A percentile compares a stretch with the other conserved stretches of the same genome.
phyloP scores from a whole-genome alignment of 208 protist species.

The Leishmania turanica region DNA sequence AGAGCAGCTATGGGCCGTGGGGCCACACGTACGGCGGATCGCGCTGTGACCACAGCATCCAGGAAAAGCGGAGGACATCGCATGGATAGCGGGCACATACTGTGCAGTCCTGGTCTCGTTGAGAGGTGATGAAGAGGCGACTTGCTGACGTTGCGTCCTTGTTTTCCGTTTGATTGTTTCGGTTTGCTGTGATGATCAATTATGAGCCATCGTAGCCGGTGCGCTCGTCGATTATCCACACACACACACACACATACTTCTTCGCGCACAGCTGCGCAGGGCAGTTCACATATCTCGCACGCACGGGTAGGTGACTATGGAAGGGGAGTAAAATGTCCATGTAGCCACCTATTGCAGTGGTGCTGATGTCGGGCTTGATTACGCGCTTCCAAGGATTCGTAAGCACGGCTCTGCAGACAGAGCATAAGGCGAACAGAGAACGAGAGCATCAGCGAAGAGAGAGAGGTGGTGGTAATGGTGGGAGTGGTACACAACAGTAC shows the following conservation, averaged over 20 bases:
- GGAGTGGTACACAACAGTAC: not conserved
- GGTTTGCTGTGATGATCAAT: not conserved
- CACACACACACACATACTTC: not conserved
- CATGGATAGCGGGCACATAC: not conserved
- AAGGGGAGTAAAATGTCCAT: conserved; percentile 12
- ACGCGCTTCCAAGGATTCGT: not conserved
- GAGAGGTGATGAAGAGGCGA: not conserved
- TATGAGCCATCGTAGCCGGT: not conserved
- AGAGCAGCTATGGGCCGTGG: not conserved
- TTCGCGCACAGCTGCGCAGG: not conserved
- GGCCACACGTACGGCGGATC: not conserved
- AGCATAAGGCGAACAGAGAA: not conserved
- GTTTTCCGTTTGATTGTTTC: not conserved
- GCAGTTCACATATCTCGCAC: conserved; percentile 21
- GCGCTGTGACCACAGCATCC: not conserved
- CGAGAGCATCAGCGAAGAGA: not conserved
- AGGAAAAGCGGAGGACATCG: not conserved
- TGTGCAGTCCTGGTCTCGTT: not conserved
- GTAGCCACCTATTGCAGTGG: conserved; percentile 38
- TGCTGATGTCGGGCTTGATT: not conserved
- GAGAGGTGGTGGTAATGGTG: not conserved
- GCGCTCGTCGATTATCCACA: not conserved
- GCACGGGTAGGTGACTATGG: conserved; percentile 30
- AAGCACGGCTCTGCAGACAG: not conserved
- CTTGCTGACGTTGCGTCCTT: not conserved